A percentile compares a stretch with the other conserved stretches of the same genome.
Evolutionary conservation across 164 flowering plant genomes (phyloP).

Genomic region (Paratinospora sagittata): DNA sequence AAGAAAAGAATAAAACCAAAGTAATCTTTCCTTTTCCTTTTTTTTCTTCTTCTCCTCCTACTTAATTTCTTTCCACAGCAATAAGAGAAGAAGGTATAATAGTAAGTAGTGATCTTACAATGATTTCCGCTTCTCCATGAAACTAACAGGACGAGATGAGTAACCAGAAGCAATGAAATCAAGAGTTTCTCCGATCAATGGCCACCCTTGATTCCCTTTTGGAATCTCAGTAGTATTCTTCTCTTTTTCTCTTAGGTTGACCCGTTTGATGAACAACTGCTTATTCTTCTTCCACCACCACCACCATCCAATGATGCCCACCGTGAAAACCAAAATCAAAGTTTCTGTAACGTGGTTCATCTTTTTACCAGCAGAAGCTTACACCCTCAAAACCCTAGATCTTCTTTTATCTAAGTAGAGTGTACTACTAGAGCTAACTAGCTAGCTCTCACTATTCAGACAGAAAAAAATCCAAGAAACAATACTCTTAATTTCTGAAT

Average conservation of each 20-base stretch:
- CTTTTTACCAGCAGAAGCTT: not conserved
- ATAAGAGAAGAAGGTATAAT: not conserved
- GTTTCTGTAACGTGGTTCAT: not conserved
- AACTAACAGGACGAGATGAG: slow-evolving; percentile 63
- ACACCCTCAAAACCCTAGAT: not conserved
- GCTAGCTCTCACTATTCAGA: too few relatives aligned
- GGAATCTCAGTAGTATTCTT: slow-evolving; percentile 35
- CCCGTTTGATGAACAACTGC: not conserved
- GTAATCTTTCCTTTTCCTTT: not conserved
- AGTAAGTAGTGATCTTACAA: slow-evolving; percentile 37
- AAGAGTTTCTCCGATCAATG: slow-evolving; percentile 83
- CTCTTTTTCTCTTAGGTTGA: not conserved
- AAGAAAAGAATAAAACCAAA: not conserved
- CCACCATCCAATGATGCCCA: slow-evolving; percentile 23
- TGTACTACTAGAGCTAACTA: too few relatives aligned
- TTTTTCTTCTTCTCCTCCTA: not conserved
- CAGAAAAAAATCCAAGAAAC: too few relatives aligned
- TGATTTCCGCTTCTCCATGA: slow-evolving; percentile 78
- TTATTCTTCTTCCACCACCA: slow-evolving; percentile 18
- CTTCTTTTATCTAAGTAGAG: not conserved
- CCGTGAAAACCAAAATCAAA: slow-evolving; percentile 24
- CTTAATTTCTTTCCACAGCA: not conserved
- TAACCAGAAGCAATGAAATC: slow-evolving; percentile 76
- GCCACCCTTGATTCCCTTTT: slow-evolving; percentile 81
- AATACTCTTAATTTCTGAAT: too few relatives aligned